Evolutionary conservation across 1,284 basidiomycete species (phyloP).

Genomic region (Boletellus deceptivus): DNA sequence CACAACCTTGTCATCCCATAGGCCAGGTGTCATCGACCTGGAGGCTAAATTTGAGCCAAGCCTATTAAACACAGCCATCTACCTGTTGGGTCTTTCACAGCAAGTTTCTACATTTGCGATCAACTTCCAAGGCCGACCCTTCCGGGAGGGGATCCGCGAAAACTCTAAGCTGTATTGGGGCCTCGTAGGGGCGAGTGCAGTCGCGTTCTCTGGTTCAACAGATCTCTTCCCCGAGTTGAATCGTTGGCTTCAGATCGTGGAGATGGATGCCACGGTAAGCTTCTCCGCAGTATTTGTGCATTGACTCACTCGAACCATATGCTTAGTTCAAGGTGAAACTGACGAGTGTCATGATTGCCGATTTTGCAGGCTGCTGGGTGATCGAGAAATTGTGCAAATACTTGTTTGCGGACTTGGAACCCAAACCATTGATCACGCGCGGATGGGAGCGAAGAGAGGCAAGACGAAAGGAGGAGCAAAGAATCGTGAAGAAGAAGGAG

Average conservation of each 20-base stretch:
- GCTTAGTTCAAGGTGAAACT: conserved; percentile 77
- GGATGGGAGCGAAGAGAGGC: conserved; percentile 72
- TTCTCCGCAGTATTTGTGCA: too few species aligned
- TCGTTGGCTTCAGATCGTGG: conserved; percentile 95
- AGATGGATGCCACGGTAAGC: conserved; percentile 76
- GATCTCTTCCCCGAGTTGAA: conserved; percentile 96
- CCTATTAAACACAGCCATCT: conserved; percentile 92
- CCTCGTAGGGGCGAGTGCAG: conserved; percentile 79
- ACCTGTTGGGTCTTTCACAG: conserved; percentile 88
- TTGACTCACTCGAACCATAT: neutral
- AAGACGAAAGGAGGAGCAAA: conserved; percentile 35
- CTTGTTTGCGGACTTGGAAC: conserved; percentile 87
- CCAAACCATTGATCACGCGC: conserved; percentile 80
- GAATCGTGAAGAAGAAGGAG: conserved; percentile 23
- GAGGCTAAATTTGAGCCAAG: conserved; percentile 95
- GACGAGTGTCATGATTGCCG: conserved; percentile 78
- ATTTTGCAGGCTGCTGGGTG: conserved; percentile 87
- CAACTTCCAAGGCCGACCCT: conserved; percentile 96
- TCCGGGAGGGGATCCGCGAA: conserved; percentile 93
- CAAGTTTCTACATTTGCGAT: conserved; percentile 96
- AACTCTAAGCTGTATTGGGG: conserved; percentile 92
- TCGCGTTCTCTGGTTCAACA: conserved; percentile 90
- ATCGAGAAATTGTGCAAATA: conserved; percentile 84
- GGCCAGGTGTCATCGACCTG: conserved; percentile 80
- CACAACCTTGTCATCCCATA: conserved; percentile 25